Evolutionary conservation across 129 eudicot genomes (phyloP).

Genomic region (Erigeron canadensis): DNA sequence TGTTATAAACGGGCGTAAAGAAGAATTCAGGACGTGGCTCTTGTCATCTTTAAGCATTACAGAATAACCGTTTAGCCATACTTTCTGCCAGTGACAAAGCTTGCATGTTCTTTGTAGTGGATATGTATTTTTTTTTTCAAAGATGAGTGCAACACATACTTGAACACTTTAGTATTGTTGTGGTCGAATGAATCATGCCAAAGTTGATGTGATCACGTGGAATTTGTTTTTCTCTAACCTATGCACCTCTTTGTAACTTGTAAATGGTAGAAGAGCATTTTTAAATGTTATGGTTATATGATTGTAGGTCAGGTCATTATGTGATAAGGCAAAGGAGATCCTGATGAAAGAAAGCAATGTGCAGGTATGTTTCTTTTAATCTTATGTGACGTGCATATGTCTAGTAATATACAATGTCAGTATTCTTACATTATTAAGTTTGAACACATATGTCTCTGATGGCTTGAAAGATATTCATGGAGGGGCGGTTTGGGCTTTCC

Average conservation of each 20-base stretch:
- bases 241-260: background rate
- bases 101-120: conserved; percentile 1
- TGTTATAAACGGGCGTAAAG: background rate
- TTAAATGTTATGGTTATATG: background rate
- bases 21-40: conserved; percentile 11
- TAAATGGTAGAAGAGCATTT: conserved; percentile 1
- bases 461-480: no score
- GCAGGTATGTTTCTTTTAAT: conserved; percentile 50
- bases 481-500: no score
- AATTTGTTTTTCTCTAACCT: background rate
- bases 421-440: background rate
- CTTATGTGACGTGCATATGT: background rate
- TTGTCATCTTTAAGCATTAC: conserved; percentile 5
- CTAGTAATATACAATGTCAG: no score
- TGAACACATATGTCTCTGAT: no score
- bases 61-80: background rate
- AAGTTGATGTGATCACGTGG: conserved; percentile 8
- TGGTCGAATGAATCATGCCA: conserved; percentile 2
- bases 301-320: conserved; percentile 64
- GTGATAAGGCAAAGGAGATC: conserved; percentile 93
- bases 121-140: background rate
- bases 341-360: conserved; percentile 93
- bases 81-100: background rate
- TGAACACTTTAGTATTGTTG: background rate
- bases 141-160: background rate